Evolutionary conservation across 306 rosid genomes (phyloP).

Genomic region (Prunus salicina): DNA sequence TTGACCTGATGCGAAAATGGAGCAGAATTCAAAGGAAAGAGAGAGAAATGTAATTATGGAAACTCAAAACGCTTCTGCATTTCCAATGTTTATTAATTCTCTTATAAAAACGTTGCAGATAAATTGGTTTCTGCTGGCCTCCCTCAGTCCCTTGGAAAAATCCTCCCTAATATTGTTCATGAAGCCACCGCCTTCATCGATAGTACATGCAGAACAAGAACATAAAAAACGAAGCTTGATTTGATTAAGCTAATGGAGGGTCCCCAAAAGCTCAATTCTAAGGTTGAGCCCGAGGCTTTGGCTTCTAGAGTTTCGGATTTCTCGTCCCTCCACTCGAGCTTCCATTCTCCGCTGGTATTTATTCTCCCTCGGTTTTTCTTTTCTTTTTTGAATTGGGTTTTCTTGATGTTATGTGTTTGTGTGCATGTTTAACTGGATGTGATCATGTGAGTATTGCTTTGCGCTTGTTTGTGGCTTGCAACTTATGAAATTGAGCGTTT

Average conservation of each 20-base stretch:
- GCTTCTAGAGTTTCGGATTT: constrained; percentile 27
- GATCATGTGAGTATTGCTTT: not conserved
- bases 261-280: constrained; percentile 10
- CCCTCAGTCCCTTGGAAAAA: too few species aligned
- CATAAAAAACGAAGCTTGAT: not conserved
- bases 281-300: constrained; percentile 11
- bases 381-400: constrained; percentile 11
- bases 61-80: too few species aligned
- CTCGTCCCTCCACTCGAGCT: constrained; percentile 5
- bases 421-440: too few species aligned
- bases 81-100: too few species aligned
- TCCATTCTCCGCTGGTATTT: constrained; percentile 29
- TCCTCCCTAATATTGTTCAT: too few species aligned
- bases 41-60: too few species aligned
- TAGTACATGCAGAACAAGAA: constrained; percentile 1
- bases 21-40: too few species aligned
- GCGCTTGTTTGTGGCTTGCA: not conserved
- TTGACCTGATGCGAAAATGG: too few species aligned
- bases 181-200: too few species aligned
- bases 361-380: not conserved
- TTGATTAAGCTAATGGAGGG: constrained; percentile 28
- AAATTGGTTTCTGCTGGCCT: too few species aligned
- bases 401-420: not conserved
- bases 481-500: not conserved
- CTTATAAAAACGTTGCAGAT: too few species aligned